phyloP scores from a whole-genome alignment of 306 rosid genomes.

The Cicer pinnatifidum region DNA sequence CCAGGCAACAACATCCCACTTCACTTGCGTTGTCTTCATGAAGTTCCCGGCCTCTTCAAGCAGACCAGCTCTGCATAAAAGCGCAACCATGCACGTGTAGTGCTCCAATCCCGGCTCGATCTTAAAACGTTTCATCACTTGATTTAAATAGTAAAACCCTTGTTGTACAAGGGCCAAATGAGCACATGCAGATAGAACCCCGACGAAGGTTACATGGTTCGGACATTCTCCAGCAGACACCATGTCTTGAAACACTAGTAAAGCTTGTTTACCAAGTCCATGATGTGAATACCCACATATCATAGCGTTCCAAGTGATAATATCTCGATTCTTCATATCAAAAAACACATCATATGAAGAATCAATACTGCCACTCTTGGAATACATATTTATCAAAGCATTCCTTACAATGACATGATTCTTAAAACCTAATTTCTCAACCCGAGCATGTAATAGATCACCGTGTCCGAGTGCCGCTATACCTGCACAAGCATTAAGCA shows the following conservation, averaged over 20 bases:
- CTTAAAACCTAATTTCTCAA: slow-evolving; percentile 62
- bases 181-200: slow-evolving; percentile 66
- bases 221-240: slow-evolving; percentile 54
- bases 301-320: slow-evolving; percentile 68
- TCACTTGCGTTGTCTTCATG: slow-evolving; percentile 66
- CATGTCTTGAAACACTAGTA: slow-evolving; percentile 61
- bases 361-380: slow-evolving; percentile 68
- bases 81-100: slow-evolving; percentile 74
- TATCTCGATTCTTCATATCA: slow-evolving; percentile 49
- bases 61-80: slow-evolving; percentile 67
- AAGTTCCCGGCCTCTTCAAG: slow-evolving; percentile 68
- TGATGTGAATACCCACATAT: slow-evolving; percentile 71
- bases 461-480: slow-evolving; percentile 61
- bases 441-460: slow-evolving; percentile 55
- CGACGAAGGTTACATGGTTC: slow-evolving; percentile 58
- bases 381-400: slow-evolving; percentile 72
- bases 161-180: slow-evolving; percentile 60
- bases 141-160: slow-evolving; percentile 61
- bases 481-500: slow-evolving; percentile 68
- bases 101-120: slow-evolving; percentile 81
- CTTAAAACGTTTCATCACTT: slow-evolving; percentile 51
- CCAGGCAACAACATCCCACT: slow-evolving; percentile 88
- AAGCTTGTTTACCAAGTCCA: slow-evolving; percentile 72
- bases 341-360: slow-evolving; percentile 59
- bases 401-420: slow-evolving; percentile 56